Base-by-base conservation (phyloP, 129 eudicot genomes). In the Tagetes patula region DNA sequence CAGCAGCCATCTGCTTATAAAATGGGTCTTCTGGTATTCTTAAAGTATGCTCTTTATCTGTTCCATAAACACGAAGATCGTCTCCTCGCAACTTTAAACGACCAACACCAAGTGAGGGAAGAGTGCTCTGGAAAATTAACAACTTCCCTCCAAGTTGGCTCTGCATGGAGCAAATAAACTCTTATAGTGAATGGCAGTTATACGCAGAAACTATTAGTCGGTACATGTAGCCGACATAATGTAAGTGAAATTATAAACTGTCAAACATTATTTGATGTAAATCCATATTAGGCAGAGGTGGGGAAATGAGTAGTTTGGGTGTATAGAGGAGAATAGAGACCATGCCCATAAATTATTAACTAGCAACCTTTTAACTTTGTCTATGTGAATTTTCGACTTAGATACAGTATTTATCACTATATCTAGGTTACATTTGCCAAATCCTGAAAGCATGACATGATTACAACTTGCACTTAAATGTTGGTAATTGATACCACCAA, bases 1-100 rank as follows among this genome's bases (percentile, higher is more conserved):
- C 99, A 69, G 99, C 99, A 69, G 99, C 99, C 99, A 90, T 94
- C 76, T 90, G 99, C 73, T 94, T 94, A 74, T 90, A 94, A 67
- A 94, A 94, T 38, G 99, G 91, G 78, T 94, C 99, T 77, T 94
- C 99, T 40, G 99, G 96, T 76, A 90, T 76, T 81, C 97, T 87
- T 63, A 88, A 59, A n/a, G 85, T 63, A 78, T 94, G 88, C 84
- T 94, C 99, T 64, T 90, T 94, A 78, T 94, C 99, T 10, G 97
- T 88, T 81, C 99, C 99, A 86, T 88, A 90, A 79, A 86, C 85
- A 77, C 97, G 97, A 72, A 80, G 80, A 83, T 94, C 99, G 43
- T 94, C 99, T 43, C 99, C 99, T 1, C 99, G 99, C 81, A 94
- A 84, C 86, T 91, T 84, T 62, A 94, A 85, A 65, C 97, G 96